phyloP scores from a whole-genome alignment of 2,329 filamentous ascomycete genomes.

The Neonectria punicea region DNA sequence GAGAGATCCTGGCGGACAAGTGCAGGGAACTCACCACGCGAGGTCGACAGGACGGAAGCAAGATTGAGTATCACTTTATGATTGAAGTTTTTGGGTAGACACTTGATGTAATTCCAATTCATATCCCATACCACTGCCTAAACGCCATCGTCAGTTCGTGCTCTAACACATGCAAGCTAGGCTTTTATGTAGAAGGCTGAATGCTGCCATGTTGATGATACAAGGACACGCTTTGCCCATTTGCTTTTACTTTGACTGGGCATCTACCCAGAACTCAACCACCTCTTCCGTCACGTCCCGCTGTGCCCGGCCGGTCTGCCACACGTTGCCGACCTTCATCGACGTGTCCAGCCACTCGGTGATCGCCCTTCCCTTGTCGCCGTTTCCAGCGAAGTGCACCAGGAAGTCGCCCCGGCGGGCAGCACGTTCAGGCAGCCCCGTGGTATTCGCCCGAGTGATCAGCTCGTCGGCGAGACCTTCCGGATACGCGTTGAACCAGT shows the following conservation, averaged over 20 bases:
- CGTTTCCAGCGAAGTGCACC: conserved; percentile 32
- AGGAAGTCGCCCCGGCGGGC: conserved; percentile 29
- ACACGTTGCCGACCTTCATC: background rate
- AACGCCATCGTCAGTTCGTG: background rate
- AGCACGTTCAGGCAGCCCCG: conserved; percentile 4
- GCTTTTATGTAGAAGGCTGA: background rate
- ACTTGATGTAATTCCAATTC: background rate
- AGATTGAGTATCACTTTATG: conserved; percentile 67
- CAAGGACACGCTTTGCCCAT: background rate
- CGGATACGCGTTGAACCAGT: conserved; percentile 34
- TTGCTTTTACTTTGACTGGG: background rate
- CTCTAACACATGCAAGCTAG: background rate
- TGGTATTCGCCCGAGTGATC: conserved; percentile 1
- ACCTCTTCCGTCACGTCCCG: background rate
- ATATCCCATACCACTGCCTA: background rate
- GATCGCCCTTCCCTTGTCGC: conserved; percentile 2
- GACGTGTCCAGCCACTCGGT: background rate
- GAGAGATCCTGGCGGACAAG: conserved; percentile 64
- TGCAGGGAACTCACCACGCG: conserved; percentile 61
- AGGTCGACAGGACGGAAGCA: conserved; percentile 61
- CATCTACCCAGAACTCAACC: background rate
- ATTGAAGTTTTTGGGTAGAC: conserved; percentile 63
- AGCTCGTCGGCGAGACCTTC: background rate
- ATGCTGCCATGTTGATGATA: background rate
- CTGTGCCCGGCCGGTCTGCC: background rate